Conservation (phyloP, 2,329 filamentous ascomycete species). For the Onygenales sp. region DNA sequence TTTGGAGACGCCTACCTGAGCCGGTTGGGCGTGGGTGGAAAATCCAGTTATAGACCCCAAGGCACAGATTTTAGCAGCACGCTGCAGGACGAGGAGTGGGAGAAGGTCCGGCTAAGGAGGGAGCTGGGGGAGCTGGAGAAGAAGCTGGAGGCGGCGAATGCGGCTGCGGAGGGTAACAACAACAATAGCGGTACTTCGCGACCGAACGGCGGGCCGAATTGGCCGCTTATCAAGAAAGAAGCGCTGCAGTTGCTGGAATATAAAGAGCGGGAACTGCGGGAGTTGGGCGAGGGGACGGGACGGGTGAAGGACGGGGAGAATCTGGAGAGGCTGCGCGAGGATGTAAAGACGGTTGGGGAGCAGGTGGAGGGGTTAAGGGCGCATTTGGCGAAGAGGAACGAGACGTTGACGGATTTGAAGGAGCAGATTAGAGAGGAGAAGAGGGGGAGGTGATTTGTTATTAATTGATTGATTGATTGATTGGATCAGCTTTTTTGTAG, state of each 20-base stretch:
- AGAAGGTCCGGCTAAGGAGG: conserved; percentile 89
- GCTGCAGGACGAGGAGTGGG: conserved; percentile 87
- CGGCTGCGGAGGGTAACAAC: conserved; percentile 55
- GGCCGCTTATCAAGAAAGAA: conserved; percentile 86
- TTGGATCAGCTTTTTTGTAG: conserved; percentile 1
- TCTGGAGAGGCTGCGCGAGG: conserved; percentile 70
- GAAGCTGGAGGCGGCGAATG: conserved; percentile 76
- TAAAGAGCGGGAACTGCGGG: conserved; percentile 70
- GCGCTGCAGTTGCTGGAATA: conserved; percentile 91
- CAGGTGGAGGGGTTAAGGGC: conserved; percentile 84
- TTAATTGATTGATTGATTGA: background rate
- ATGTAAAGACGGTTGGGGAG: conserved; percentile 82
- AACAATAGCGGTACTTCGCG: conserved; percentile 31
- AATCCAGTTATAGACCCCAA: conserved; percentile 66
- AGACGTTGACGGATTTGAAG: conserved; percentile 65
- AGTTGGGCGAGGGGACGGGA: conserved; percentile 53
- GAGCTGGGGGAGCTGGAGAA: conserved; percentile 82
- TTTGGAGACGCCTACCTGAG: conserved; percentile 96
- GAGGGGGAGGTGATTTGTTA: conserved; percentile 4
- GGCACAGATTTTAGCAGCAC: conserved; percentile 86
- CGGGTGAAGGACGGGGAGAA: conserved; percentile 55
- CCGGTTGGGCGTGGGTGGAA: conserved; percentile 66
- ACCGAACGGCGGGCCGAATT: conserved; percentile 66
- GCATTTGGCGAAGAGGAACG: conserved; percentile 69
- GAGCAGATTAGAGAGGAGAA: conserved; percentile 84